Base-by-base conservation (phyloP, 495 filamentous ascomycete species). In the Neurospora hispaniola region DNA sequence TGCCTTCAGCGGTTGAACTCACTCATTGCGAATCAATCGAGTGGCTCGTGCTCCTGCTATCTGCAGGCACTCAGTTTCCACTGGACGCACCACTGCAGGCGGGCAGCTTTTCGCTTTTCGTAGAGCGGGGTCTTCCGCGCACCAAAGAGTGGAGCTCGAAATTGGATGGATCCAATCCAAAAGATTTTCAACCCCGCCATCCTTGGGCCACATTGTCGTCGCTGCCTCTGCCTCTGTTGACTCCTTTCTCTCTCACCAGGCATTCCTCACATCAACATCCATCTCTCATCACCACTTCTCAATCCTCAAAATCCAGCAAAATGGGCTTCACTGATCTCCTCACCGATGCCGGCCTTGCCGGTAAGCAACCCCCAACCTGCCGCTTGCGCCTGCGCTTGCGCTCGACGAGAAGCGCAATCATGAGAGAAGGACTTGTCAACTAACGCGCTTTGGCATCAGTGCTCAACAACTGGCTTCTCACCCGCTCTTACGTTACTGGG, bases 281-380 rank as follows among this genome's bases (percentile, higher is more conserved):
- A 68, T 41, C 42, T 42, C 68, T 43, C 69, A 71, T 35, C 69
- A 71, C 43, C 46, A 62, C 23, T 27, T 31, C 20, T 44, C 39
- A 42, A 42, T 43, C 38, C 62, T n/a, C 54, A 8, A 74, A 71
- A 62, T 42, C 43, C 69, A 38, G 62, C 76, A 76, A 75, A 76
- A 99, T 99, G 96, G 96, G 96, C 85, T 98, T 98, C 89, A 90
- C 91, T 76, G 94, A 99, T 86, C 89, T 99, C 76, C 83, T 92
- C 82, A 89, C 91, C 80, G 94, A 96, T 78, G 88, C 92, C 86
- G 94, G 96, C 81, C 87, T 96, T 73, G 88, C 92, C 81, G 81
- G 94, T 97, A 90, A 80, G 93, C 84, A 73, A 54, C 42, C 59
- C 39, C 39, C 14, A 10, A 48, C 38, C 72, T 14, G 14, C 40